Conservation (phyloP, 2,329 filamentous ascomycete species). For the Fusarium caatingaense region DNA sequence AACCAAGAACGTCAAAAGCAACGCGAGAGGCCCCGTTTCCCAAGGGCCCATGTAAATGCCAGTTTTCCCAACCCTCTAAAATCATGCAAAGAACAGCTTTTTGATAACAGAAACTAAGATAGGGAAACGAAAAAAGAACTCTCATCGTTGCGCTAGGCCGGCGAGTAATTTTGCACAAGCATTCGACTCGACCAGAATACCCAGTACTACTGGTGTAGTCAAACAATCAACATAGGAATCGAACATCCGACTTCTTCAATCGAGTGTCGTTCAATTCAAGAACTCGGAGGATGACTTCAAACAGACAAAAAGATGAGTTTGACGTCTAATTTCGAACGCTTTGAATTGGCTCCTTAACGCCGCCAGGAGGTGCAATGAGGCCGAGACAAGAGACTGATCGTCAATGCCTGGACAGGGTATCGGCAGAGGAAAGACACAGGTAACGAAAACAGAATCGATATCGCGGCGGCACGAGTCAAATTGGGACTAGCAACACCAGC, state of each 20-base stretch:
- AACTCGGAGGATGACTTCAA: constrained; percentile 3
- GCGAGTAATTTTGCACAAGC: constrained; percentile 9
- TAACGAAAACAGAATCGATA: constrained; percentile 14
- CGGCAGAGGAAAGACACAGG: constrained; percentile 32
- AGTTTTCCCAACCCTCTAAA: constrained; percentile 37
- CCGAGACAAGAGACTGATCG: constrained; percentile 9
- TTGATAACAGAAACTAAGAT: constrained; percentile 9
- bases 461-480: constrained; percentile 35
- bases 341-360: constrained; percentile 32
- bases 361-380: constrained; percentile 36
- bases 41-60: constrained; percentile 36
- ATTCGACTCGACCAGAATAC: not conserved
- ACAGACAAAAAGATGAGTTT: not conserved
- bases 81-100: constrained; percentile 21
- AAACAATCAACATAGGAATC: not conserved
- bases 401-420: constrained; percentile 30
- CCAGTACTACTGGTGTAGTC: not conserved
- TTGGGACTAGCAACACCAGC: constrained; percentile 2
- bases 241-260: not conserved
- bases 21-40: constrained; percentile 10
- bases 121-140: not conserved
- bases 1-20: constrained; percentile 11
- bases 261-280: not conserved
- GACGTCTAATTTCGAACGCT: constrained; percentile 2
- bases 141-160: constrained; percentile 6